These are phyloP conservation scores for Fusarium papillatum DNA, from an alignment of 2,329 filamentous ascomycete species.

Conservation along the genomic window DNA sequence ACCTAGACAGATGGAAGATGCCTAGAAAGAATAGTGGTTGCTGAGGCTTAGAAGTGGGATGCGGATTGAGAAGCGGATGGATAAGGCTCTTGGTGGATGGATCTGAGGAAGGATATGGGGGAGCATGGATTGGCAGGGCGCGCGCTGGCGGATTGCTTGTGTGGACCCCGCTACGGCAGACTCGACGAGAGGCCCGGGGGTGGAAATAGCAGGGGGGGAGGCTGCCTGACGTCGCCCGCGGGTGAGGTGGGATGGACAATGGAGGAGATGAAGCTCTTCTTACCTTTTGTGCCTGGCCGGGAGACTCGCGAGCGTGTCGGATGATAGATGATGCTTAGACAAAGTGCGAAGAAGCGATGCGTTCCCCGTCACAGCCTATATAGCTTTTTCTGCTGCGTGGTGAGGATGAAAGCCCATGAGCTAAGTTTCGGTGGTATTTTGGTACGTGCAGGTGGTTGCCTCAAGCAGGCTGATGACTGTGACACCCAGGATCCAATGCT, in stretches of 20 bases:
- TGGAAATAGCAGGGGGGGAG: slow-evolving; percentile 33
- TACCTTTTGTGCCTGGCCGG: background rate
- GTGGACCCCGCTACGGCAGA: slow-evolving; percentile 50
- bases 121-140: slow-evolving; percentile 50
- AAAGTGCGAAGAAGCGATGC: background rate
- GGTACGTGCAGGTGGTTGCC: slow-evolving; percentile 4
- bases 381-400: background rate
- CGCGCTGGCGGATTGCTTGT: slow-evolving; percentile 49
- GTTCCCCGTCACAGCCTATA: background rate
- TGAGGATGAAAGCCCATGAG: slow-evolving; percentile 25
- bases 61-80: slow-evolving; percentile 37
- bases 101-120: slow-evolving; percentile 40
- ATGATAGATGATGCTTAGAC: background rate
- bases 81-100: slow-evolving; percentile 38
- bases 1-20: slow-evolving; percentile 19
- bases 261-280: background rate
- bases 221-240: background rate
- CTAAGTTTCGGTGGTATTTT: slow-evolving; percentile 11
- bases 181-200: slow-evolving; percentile 26
- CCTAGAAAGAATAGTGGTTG: slow-evolving; percentile 31
- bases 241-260: slow-evolving; percentile 6
- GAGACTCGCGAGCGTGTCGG: background rate
- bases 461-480: slow-evolving; percentile 11
- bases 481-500: slow-evolving; percentile 10
- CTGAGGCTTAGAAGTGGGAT: slow-evolving; percentile 36